Conservation (phyloP, 768 basidiomycete genomes). For the Lenzites betulinus region DNA sequence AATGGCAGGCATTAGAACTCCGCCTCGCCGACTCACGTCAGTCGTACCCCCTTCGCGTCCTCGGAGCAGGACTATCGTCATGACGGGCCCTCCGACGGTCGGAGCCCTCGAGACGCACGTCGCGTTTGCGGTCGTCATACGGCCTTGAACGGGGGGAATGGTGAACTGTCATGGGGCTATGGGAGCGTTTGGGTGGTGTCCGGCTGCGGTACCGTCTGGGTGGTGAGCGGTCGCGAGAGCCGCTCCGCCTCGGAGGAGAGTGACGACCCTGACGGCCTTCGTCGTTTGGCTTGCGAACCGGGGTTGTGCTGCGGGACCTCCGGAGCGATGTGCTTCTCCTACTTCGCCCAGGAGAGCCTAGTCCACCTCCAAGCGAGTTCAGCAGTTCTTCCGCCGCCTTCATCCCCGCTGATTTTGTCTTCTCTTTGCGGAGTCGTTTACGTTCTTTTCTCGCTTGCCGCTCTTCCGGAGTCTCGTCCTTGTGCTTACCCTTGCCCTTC, state of each 20-base stretch:
- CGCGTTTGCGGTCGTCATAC: slow-evolving; percentile 4
- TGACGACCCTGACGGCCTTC: slow-evolving; percentile 12
- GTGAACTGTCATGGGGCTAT: neutral
- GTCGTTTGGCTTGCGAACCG: slow-evolving; percentile 7
- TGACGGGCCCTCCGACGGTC: slow-evolving; percentile 6
- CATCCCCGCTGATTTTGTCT: slow-evolving; percentile 59
- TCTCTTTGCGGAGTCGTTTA: slow-evolving; percentile 67
- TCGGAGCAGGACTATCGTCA: slow-evolving; percentile 11
- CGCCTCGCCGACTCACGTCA: slow-evolving; percentile 11
- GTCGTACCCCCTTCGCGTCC: slow-evolving; percentile 16
- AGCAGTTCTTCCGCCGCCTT: slow-evolving; percentile 70
- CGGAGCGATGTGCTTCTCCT: slow-evolving; percentile 14
- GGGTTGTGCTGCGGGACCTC: slow-evolving; percentile 21
- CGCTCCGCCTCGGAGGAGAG: slow-evolving; percentile 10
- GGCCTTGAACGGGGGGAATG: neutral
- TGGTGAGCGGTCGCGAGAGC: slow-evolving; percentile 16
- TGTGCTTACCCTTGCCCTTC: slow-evolving; percentile 67
- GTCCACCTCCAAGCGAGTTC: slow-evolving; percentile 42
- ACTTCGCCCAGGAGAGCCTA: slow-evolving; percentile 1
- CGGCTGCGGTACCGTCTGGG: slow-evolving; percentile 8
- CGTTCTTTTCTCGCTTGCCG: slow-evolving; percentile 72
- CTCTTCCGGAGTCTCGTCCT: slow-evolving; percentile 80
- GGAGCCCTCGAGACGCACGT: slow-evolving; percentile 1
- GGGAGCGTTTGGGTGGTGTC: slow-evolving; percentile 7
- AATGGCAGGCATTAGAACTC: neutral